A percentile compares a stretch with the other conserved stretches of the same genome.
Conservation (phyloP, 208 protist genomes). For the Porcisia deanei region DNA sequence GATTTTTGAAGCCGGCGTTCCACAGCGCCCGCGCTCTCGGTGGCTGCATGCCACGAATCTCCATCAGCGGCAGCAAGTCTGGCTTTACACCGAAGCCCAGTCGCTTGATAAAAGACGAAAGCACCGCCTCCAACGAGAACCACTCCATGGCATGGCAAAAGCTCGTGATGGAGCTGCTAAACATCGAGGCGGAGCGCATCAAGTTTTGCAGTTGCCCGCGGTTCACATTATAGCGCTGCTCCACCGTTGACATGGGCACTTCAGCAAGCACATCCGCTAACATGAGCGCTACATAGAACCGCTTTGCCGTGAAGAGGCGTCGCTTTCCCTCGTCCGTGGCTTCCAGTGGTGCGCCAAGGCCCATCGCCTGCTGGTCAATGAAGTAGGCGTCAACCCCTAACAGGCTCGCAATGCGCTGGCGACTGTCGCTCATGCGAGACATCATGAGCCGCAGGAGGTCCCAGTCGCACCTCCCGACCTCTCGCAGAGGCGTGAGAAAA, state of each 20-base stretch:
- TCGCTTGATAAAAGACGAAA: constrained; percentile 83
- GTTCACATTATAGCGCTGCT: constrained; percentile 73
- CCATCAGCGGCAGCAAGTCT: constrained; percentile 91
- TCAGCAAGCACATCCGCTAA: constrained; percentile 85
- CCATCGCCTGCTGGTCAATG: constrained; percentile 74
- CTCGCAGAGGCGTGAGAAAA: constrained; percentile 85
- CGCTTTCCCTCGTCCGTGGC: constrained; percentile 37
- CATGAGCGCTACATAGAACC: constrained; percentile 91
- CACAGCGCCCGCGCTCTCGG: constrained; percentile 81
- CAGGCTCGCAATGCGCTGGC: constrained; percentile 78
- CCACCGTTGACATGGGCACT: constrained; percentile 68
- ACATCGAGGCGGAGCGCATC: constrained; percentile 83
- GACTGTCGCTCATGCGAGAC: constrained; percentile 60
- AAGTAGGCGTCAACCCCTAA: constrained; percentile 78
- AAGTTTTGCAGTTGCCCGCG: constrained; percentile 84
- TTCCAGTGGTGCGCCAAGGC: constrained; percentile 34
- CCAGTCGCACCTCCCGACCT: constrained; percentile 82
- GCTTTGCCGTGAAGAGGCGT: constrained; percentile 69
- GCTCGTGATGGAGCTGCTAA: constrained; percentile 84
- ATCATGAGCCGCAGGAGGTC: constrained; percentile 59
- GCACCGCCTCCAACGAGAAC: constrained; percentile 87
- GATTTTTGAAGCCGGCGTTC: constrained; percentile 71
- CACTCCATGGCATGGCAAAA: constrained; percentile 92
- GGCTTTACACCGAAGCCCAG: constrained; percentile 89
- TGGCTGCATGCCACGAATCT: constrained; percentile 79